These are phyloP conservation scores for Hydnum rufescens DNA, from an alignment of 768 basidiomycete genomes.

Conservation along the genomic window DNA sequence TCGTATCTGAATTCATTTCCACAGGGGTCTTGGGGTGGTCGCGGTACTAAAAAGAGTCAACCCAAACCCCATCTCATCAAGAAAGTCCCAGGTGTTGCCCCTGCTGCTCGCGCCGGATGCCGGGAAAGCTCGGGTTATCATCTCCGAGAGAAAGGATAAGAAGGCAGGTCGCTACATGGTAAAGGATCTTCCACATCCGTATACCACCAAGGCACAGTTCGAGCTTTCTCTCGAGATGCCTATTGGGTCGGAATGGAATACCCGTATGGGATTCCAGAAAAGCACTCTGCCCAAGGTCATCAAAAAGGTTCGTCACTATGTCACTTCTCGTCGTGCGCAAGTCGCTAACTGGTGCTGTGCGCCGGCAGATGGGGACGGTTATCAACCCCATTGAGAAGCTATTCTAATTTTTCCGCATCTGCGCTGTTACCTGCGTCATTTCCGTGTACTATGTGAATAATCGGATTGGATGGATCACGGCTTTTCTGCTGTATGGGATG, in stretches of 20 bases:
- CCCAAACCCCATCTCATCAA: slow-evolving; percentile 60
- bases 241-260: slow-evolving; percentile 86
- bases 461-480: too few relatives aligned
- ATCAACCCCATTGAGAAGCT: too few relatives aligned
- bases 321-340: too few relatives aligned
- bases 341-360: too few relatives aligned
- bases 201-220: slow-evolving; percentile 83
- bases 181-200: slow-evolving; percentile 86
- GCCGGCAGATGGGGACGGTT: too few relatives aligned
- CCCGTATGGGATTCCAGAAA: slow-evolving; percentile 61
- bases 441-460: too few relatives aligned
- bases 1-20: not conserved
- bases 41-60: slow-evolving; percentile 38
- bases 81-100: slow-evolving; percentile 63
- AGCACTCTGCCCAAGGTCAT: slow-evolving; percentile 70
- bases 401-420: too few relatives aligned
- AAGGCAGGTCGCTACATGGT: slow-evolving; percentile 79
- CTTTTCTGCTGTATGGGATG: too few relatives aligned
- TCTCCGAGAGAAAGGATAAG: slow-evolving; percentile 89
- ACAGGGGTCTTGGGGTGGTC: slow-evolving; percentile 78
- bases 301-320: slow-evolving; percentile 63
- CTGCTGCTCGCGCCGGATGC: slow-evolving; percentile 65
- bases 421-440: too few relatives aligned
- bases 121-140: slow-evolving; percentile 73
- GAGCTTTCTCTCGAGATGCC: slow-evolving; percentile 68